Base-by-base conservation (phyloP, 176 grass and related monocot genomes). In the Ananas comosus region DNA sequence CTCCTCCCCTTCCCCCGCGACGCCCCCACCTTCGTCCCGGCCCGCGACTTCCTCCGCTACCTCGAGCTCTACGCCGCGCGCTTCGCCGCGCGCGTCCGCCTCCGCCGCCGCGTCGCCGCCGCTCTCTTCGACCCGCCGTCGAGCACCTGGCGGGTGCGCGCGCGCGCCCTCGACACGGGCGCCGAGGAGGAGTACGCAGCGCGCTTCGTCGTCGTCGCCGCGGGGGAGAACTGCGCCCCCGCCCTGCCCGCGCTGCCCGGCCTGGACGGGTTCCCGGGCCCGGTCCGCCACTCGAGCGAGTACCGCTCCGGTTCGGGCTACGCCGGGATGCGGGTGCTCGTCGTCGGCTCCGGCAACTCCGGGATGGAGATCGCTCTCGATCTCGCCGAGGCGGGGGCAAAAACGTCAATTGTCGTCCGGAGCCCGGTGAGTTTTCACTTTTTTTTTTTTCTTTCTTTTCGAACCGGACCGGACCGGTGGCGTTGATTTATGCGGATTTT, bases 281-380 rank as follows among this genome's bases (percentile, higher is more conserved):
- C 16, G 61, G 79, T 83, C 49, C 12, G 85, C 50, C 93, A 97
- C 66, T 85, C 93, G n/a, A 71, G 27, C 53, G 78, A 81, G 53
- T 97, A 87, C 79, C 53, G 50, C 21, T 66, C 70, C 1, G 58
- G 70, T 0, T 65, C 73, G 33, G 82, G 49, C 9, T 72, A 85
- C 70, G 2, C 21, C 1, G 93, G 84, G 11, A 90, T 85, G 71
- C 47, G 69, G 0, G 93, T 97, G 52, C 83, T 97, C 27, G 81
- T 97, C 63, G 86, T 97, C 9, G 93, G 93, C 0, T 72, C 33
- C 1, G 89, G 93, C 14, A 97, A 97, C 76, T 92, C 93, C 21
- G 89, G 89, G 29, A 97, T 92, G 93, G 93, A 97, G 83, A 87
- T 97, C 51, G 77, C 89, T 1, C 81, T 75, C 10, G 93, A 97